Conservation (phyloP, 169 alveolate species). For the Cyclospora cayetanensis region DNA sequence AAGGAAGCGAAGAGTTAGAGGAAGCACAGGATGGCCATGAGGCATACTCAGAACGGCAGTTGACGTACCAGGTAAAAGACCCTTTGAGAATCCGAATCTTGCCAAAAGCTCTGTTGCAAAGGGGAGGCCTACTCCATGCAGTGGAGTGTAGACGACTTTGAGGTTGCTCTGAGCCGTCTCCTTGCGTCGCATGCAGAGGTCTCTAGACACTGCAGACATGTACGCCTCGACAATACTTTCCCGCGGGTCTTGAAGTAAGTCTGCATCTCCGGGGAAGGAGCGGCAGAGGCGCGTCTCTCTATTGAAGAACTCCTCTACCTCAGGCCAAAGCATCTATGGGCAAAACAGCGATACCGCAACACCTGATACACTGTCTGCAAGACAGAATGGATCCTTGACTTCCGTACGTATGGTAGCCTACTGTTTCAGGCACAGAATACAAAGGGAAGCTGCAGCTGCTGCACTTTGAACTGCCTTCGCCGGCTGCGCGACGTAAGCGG, state of each 20-base stretch:
- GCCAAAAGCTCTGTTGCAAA: slow-evolving; percentile 77
- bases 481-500: too few relatives aligned
- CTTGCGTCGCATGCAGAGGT: slow-evolving; percentile 70
- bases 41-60: too few relatives aligned
- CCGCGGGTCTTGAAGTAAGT: slow-evolving; percentile 52
- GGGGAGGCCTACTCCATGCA: slow-evolving; percentile 89
- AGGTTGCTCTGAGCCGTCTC: slow-evolving; percentile 75
- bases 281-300: background rate
- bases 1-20: too few relatives aligned
- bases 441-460: too few relatives aligned
- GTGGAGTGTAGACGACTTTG: slow-evolving; percentile 84
- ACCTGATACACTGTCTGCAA: too few relatives aligned
- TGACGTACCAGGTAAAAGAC: background rate
- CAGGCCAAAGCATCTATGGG: background rate
- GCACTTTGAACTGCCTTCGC: too few relatives aligned
- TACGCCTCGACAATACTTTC: slow-evolving; percentile 75
- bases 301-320: slow-evolving; percentile 36
- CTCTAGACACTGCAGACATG: slow-evolving; percentile 75
- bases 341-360: too few relatives aligned
- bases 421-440: too few relatives aligned
- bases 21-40: too few relatives aligned
- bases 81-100: slow-evolving; percentile 76
- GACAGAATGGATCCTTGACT: too few relatives aligned
- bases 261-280: background rate
- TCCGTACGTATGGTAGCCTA: too few relatives aligned